Evolutionary conservation across 208 protist genomes (phyloP), one percentile per base, ranked within the genome.

Genomic region (Trypanosoma grayi): DNA sequence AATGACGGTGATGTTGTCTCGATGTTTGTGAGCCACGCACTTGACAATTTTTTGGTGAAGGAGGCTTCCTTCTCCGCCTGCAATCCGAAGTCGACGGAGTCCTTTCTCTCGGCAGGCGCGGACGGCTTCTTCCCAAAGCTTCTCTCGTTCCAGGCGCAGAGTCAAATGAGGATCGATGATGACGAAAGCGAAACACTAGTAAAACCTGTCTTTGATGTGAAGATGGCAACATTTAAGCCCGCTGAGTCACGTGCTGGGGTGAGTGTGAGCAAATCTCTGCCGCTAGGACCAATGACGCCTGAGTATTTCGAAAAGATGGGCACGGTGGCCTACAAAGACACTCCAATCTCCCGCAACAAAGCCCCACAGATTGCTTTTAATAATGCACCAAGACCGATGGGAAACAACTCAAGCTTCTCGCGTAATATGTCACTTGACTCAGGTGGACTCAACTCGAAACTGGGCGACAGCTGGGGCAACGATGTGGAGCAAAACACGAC

Each of bases 1-100:
- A 6, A 4, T 16, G 7, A 24, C 3, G 28, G n/a, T n/a, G n/a
- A 53, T 51, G 14, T 11, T 45, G 45, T 63, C 0, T 53, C 57
- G 28, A 8, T 40, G 25, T 63, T 54, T 50, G 57, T 63, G 30
- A 53, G 9, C n/a, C 40, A 41, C 13, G 57, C 57, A 3, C 6
- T 63, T 11, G 44, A 63, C 4, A 63, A 53, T 22, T 63, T 28
- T 53, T 24, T 63, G 10, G 40, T 44, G 13, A 63, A 27, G 31
- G 57, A 63, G 57, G 44, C 57, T 7, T 63, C 57, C 7, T 53
- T 63, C 18, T 63, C 57, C 7, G 13, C 43, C 13, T 2, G 14
- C 16, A 45, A 63, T 34, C 13, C 45, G 3, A 16, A 28, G 22
- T 63, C 57, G 5, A 30, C 6, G 18, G 8, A 28, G 16, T 63